Evolutionary conservation across 1,284 basidiomycete species (phyloP).

Genomic region (Tremellales sp.): DNA sequence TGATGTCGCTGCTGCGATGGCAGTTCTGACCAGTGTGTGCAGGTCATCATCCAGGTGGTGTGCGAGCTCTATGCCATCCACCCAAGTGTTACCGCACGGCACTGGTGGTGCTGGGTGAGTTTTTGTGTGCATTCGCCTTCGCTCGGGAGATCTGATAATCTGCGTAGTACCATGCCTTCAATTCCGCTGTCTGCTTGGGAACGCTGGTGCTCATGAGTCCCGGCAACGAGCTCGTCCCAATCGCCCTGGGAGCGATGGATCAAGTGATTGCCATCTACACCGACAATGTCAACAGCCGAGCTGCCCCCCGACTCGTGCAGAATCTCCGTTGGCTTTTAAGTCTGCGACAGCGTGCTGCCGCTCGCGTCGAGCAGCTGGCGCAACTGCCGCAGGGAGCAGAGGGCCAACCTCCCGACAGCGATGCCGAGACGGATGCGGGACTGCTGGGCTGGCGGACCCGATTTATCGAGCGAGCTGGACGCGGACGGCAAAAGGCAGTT

Average conservation of each 20-base stretch:
- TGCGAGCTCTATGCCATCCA: constrained; percentile 22
- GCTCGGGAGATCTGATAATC: not conserved
- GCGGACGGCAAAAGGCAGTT: constrained; percentile 6
- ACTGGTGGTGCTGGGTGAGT: constrained; percentile 38
- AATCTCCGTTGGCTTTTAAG: constrained; percentile 31
- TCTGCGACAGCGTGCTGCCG: constrained; percentile 18
- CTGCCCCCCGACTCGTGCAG: constrained; percentile 17
- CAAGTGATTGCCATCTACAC: constrained; percentile 25
- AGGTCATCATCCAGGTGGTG: constrained; percentile 31
- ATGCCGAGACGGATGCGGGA: constrained; percentile 19
- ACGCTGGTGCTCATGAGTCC: constrained; percentile 24
- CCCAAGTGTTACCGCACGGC: constrained; percentile 25
- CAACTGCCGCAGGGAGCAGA: not conserved
- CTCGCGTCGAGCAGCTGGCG: constrained; percentile 1
- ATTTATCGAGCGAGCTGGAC: constrained; percentile 23
- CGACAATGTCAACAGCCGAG: constrained; percentile 11
- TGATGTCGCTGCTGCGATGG: not conserved
- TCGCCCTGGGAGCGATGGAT: constrained; percentile 20
- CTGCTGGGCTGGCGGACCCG: constrained; percentile 36
- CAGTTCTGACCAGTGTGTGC: not conserved
- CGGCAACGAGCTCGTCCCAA: constrained; percentile 14
- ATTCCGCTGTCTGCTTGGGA: constrained; percentile 31
- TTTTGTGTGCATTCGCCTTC: no score
- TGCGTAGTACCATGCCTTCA: constrained; percentile 36
- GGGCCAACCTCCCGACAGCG: no score